Percentiles rank a stretch among this genome's conserved stretches.
Conservation (phyloP, 805 yeast species). For the Sugiyamaella chiloensis region DNA sequence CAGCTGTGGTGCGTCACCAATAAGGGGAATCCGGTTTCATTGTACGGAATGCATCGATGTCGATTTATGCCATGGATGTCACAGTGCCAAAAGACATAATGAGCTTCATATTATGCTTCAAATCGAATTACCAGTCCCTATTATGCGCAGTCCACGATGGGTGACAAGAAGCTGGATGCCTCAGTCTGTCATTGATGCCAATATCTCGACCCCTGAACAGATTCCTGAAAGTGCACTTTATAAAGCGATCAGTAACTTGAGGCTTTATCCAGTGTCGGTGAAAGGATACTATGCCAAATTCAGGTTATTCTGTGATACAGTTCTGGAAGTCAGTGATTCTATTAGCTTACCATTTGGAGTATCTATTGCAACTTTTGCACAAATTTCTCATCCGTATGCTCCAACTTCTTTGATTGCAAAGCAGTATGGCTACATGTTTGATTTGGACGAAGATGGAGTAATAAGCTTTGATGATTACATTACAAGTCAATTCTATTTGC, state of each 20-base stretch:
- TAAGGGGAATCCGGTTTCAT: conserved; percentile 47
- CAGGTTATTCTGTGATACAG: not conserved
- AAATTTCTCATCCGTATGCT: not conserved
- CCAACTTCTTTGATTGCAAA: conserved; percentile 4
- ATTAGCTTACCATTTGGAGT: conserved; percentile 4
- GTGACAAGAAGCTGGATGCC: conserved; percentile 21
- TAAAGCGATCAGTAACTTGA: not conserved
- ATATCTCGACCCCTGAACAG: not conserved
- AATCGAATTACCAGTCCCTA: conserved; percentile 31
- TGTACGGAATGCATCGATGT: conserved; percentile 52
- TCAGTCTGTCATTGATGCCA: conserved; percentile 5
- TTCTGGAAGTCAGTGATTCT: not conserved
- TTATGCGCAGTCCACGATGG: conserved; percentile 28
- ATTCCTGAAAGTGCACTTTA: conserved; percentile 6
- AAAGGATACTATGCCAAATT: not conserved
- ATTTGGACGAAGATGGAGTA: conserved; percentile 24
- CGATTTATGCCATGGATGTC: conserved; percentile 50
- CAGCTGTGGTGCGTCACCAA: conserved; percentile 34
- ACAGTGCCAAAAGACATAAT: conserved; percentile 27
- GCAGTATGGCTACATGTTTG: conserved; percentile 17
- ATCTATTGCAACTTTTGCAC: conserved; percentile 2
- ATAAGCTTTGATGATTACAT: conserved; percentile 24
- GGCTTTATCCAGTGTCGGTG: not conserved
- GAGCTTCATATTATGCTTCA: conserved; percentile 27
- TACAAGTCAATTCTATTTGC: not conserved